A percentile compares a stretch with the other conserved stretches of the same genome.
Evolutionary conservation across 768 basidiomycete species (phyloP).

Genomic region (Leccinum aurantiacum): DNA sequence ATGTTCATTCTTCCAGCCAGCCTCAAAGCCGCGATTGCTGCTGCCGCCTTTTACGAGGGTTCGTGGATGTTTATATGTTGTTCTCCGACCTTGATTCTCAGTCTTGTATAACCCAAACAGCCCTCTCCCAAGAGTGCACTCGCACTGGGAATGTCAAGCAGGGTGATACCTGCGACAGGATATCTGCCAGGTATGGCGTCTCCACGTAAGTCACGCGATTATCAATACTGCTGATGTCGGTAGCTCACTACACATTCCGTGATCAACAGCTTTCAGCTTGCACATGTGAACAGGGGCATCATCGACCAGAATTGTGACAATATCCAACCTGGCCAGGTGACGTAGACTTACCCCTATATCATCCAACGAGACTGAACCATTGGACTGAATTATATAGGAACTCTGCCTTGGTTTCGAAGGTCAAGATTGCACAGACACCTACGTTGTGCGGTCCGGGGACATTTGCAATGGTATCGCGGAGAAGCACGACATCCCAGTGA

Average conservation of each 20-base stretch:
- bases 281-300: slow-evolving; percentile 40
- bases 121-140: slow-evolving; percentile 39
- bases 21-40: slow-evolving; percentile 12
- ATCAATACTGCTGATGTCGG: background rate
- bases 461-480: slow-evolving; percentile 47
- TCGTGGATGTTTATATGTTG: background rate
- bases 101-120: slow-evolving; percentile 43
- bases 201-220: slow-evolving; percentile 53
- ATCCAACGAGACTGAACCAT: background rate
- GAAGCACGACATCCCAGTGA: slow-evolving; percentile 40
- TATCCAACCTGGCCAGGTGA: slow-evolving; percentile 50
- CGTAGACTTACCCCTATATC: background rate
- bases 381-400: slow-evolving; percentile 20
- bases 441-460: slow-evolving; percentile 49
- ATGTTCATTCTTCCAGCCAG: slow-evolving; percentile 22
- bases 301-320: slow-evolving; percentile 59
- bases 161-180: slow-evolving; percentile 63
- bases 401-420: slow-evolving; percentile 56
- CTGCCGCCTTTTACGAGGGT: slow-evolving; percentile 17
- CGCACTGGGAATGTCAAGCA: slow-evolving; percentile 54
- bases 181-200: slow-evolving; percentile 60
- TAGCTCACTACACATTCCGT: background rate
- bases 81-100: background rate
- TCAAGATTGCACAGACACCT: slow-evolving; percentile 52
- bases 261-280: slow-evolving; percentile 54